Conservation (phyloP, 768 basidiomycete species). For the Amanita thiersii region DNA sequence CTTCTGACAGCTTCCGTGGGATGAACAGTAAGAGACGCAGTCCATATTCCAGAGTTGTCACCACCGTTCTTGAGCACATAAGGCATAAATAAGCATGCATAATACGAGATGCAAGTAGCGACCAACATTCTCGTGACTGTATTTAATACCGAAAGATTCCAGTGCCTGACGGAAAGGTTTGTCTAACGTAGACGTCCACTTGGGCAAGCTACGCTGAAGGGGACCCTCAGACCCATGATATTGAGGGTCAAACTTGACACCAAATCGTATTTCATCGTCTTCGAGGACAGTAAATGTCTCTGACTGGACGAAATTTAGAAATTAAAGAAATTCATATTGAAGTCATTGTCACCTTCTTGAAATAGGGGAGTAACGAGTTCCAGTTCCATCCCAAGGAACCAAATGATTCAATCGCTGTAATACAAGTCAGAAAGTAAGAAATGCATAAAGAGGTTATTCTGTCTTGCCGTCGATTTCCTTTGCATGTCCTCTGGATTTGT, state of each 20-base stretch:
- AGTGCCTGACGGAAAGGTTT: constrained; percentile 4
- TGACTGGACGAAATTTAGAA: neutral
- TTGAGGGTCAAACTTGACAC: neutral
- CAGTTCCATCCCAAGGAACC: constrained; percentile 15
- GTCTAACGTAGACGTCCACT: constrained; percentile 1
- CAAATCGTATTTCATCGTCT: constrained; percentile 1
- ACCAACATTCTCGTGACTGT: constrained; percentile 4
- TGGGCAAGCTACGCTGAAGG: neutral
- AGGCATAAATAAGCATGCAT: too few relatives aligned
- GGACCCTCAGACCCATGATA: constrained; percentile 6
- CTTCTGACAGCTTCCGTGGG: constrained; percentile 4
- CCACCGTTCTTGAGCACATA: too few relatives aligned
- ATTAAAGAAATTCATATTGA: neutral
- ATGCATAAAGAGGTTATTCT: neutral
- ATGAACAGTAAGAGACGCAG: neutral
- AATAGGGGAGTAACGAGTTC: constrained; percentile 10
- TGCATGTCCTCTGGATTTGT: neutral
- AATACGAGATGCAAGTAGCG: too few relatives aligned
- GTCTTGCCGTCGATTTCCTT: constrained; percentile 5
- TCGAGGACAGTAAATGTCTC: constrained; percentile 2
- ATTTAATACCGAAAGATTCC: constrained; percentile 3
- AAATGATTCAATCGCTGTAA: constrained; percentile 7
- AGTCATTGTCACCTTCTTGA: constrained; percentile 10
- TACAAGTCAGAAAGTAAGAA: neutral
- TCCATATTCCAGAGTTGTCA: neutral